phyloP scores from a whole-genome alignment of 768 basidiomycete genomes.

The Trametes cingulata region DNA sequence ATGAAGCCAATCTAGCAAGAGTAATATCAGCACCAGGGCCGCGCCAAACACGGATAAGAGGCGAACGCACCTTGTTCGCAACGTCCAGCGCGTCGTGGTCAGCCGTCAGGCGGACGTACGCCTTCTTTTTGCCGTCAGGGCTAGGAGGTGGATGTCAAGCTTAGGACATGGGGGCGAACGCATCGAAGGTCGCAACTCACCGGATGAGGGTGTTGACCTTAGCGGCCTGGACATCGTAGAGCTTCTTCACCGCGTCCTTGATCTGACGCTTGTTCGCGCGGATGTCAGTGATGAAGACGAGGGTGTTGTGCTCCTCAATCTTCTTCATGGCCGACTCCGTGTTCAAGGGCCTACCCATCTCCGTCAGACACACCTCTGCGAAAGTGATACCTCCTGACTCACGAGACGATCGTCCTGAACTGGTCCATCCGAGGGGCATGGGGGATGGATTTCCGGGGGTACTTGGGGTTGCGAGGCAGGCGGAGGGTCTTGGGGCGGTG shows the following conservation, averaged over 20 bases:
- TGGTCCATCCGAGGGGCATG: slow-evolving; percentile 96
- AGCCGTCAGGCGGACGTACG: slow-evolving; percentile 92
- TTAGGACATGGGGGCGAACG: not conserved
- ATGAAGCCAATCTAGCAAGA: slow-evolving; percentile 85
- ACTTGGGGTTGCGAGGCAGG: slow-evolving; percentile 81
- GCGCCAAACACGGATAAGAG: too few relatives aligned
- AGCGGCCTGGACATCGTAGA: slow-evolving; percentile 94
- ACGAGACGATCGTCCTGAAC: slow-evolving; percentile 92
- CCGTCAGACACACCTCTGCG: not conserved
- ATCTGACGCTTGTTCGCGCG: slow-evolving; percentile 98
- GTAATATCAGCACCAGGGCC: not conserved
- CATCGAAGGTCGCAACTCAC: slow-evolving; percentile 44
- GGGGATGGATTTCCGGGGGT: slow-evolving; percentile 92
- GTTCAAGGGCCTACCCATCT: slow-evolving; percentile 74
- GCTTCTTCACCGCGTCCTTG: slow-evolving; percentile 99
- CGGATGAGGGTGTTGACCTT: slow-evolving; percentile 99
- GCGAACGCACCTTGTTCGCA: slow-evolving; percentile 82
- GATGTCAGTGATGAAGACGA: slow-evolving; percentile 97
- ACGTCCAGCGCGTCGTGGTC: slow-evolving; percentile 97
- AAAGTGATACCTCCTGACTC: slow-evolving; percentile 35
- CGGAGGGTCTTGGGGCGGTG: slow-evolving; percentile 93
- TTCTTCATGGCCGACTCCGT: slow-evolving; percentile 99
- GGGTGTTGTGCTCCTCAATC: slow-evolving; percentile 99
- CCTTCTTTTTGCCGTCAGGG: slow-evolving; percentile 99
- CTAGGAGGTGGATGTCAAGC: slow-evolving; percentile 38